phyloP scores from a whole-genome alignment of 768 basidiomycete genomes.

The Holtermanniella nyarrowii region DNA sequence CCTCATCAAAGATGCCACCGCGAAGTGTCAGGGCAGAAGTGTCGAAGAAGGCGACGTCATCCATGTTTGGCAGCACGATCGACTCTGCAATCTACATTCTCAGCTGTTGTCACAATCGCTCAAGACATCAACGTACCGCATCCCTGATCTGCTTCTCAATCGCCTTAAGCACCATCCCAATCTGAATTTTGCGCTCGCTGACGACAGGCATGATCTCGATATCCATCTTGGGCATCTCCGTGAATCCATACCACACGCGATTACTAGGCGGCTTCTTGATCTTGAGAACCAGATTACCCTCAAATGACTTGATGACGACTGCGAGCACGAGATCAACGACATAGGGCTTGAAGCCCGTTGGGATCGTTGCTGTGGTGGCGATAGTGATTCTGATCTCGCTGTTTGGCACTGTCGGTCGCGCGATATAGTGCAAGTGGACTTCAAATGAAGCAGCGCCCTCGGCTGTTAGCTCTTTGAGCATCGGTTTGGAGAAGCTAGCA shows the following conservation, averaged over 20 bases:
- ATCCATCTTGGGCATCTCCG: conserved; percentile 74
- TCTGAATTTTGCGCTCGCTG: conserved; percentile 85
- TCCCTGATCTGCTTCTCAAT: conserved; percentile 83
- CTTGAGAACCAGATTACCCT: conserved; percentile 73
- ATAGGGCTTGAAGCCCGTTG: conserved; percentile 75
- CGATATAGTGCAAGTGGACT: conserved; percentile 51
- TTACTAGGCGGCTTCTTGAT: conserved; percentile 91
- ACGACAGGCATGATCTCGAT: conserved; percentile 87
- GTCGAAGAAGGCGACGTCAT: conserved; percentile 93
- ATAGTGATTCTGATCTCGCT: conserved; percentile 84
- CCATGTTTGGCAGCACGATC: conserved; percentile 93
- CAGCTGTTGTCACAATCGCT: neutral
- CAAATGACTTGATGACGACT: conserved; percentile 73
- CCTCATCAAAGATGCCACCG: conserved; percentile 83
- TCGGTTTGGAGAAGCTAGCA: conserved; percentile 76
- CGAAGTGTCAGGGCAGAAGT: conserved; percentile 53
- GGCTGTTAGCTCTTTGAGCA: conserved; percentile 92
- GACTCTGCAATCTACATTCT: conserved; percentile 74
- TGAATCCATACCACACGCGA: conserved; percentile 88
- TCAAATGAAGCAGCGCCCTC: conserved; percentile 89
- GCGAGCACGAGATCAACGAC: conserved; percentile 81
- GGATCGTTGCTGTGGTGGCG: conserved; percentile 78
- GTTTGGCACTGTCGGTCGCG: conserved; percentile 49
- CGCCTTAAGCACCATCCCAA: conserved; percentile 79
- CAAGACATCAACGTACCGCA: conserved; percentile 51